Base-by-base conservation (phyloP, 2,329 filamentous ascomycete genomes). In the Diaporthe citriasiana region DNA sequence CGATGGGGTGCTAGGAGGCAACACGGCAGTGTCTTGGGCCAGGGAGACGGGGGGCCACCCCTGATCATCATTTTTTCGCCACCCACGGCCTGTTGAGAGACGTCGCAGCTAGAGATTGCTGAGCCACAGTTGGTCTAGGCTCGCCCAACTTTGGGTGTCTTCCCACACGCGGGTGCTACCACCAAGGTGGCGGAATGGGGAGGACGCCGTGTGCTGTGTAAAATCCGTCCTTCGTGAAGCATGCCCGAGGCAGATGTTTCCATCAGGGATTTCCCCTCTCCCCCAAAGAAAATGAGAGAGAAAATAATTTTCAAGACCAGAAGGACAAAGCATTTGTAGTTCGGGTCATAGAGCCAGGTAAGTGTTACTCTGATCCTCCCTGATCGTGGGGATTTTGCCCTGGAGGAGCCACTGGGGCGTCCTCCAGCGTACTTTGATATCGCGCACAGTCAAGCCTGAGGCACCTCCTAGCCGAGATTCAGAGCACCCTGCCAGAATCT, bases 71-170 rank as follows among this genome's bases (percentile, higher is more conserved):
- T 33, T 45, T 51, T 63, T 75, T 76, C 71, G 75, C 75, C 75
- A 76, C 75, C 66, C 38, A 55, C 59, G 7, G 38, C 55, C 38
- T 30, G 35, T 53, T 70, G 69, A 51, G 71, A 30, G 70, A 65
- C 56, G 22, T 72, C 53, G 63, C 70, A 60, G 66, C 60, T 56
- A 72, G 63, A 68, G 15, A 19, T 68, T 53, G 63, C 74, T 76
- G 76, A 77, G 76, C 76, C 76, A 77, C 76, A 77, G 27, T 77
- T 75, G 73, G 76, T 77, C 76, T 77, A 76, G 76, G 73, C 76
- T 68, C 57, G 42, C 65, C 59, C 59, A 56, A 45, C 35, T 65
- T 53, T 35, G 42, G 30, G 30, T 47, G 40, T 70, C 25, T 30
- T 70, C 45, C 53, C 38, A 40, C 25, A 30, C 38, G 33, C 55